Base-by-base conservation (phyloP, 2,329 filamentous ascomycete genomes). In the Thelonectria olida region DNA sequence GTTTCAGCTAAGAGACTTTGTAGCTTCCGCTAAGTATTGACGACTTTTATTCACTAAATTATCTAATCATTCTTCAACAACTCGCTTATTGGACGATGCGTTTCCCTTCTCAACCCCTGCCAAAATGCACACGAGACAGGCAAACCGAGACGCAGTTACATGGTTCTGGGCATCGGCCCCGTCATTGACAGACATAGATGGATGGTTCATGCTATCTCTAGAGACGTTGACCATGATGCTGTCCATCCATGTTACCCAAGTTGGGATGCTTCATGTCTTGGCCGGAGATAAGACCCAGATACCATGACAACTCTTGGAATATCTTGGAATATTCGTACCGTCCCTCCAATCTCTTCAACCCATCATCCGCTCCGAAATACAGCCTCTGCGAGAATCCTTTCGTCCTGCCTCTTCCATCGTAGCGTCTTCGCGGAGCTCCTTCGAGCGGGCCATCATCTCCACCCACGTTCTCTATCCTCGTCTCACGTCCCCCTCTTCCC, bases 321-420 rank as follows among this genome's bases (percentile, higher is more conserved):
- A 5, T 27, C 6, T 9, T 27, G 25, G 9, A 9, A 27, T 5
- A 9, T 27, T 27, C 25, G 9, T 27, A 9, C 25, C 25, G 25
- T 27, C 25, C 28, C n/a, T n/a, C n/a, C n/a, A n/a, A n/a, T n/a
- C n/a, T n/a, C n/a, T n/a, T n/a, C n/a, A n/a, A n/a, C n/a, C n/a
- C n/a, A n/a, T n/a, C n/a, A n/a, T n/a, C n/a, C n/a, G n/a, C n/a
- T n/a, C n/a, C n/a, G n/a, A n/a, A n/a, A n/a, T n/a, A n/a, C n/a
- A n/a, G n/a, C n/a, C n/a, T n/a, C n/a, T n/a, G 6, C 19, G n/a
- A 20, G 38, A n/a, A 9, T 31, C 22, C 8, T 28, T 48, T 48
- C 27, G 23, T 42, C 36, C 49, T 39, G 49, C 49, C 22, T 53
- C 34, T 23, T 53, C 36, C 49, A 42, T 53, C 34, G 12, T 53